phyloP scores from a whole-genome alignment of 108 stramenopile genomes.

The Pseudonitzschia multiseries region DNA sequence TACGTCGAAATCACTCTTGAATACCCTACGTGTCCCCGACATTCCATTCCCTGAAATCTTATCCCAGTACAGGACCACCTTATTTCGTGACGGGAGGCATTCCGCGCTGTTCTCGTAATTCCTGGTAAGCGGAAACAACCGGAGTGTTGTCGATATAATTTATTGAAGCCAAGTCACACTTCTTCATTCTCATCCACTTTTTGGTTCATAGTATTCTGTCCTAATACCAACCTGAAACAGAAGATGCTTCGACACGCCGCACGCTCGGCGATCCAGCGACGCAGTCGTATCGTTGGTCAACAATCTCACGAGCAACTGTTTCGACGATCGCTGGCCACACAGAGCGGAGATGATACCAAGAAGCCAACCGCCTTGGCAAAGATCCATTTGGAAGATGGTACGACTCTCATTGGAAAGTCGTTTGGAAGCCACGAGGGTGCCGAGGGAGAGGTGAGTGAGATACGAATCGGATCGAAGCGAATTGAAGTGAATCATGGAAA shows the following conservation, averaged over 20 bases:
- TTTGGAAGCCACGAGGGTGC: constrained; percentile 78
- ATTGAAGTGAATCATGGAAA: background rate
- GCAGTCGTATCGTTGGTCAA: background rate
- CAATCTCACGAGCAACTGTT: background rate
- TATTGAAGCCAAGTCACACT: no score
- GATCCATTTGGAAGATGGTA: constrained; percentile 83
- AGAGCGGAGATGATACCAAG: constrained; percentile 68
- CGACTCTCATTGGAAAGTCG: constrained; percentile 62
- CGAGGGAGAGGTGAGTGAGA: constrained; percentile 77
- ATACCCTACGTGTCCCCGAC: no score
- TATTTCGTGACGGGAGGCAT: no score
- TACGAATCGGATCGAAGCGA: background rate
- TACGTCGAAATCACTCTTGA: no score
- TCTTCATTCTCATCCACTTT: no score
- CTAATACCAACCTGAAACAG: background rate
- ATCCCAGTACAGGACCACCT: no score
- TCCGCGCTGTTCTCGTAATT: no score
- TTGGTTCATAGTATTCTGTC: background rate
- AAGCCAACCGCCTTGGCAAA: constrained; percentile 72
- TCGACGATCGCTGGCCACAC: constrained; percentile 35
- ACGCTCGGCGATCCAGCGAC: constrained; percentile 5
- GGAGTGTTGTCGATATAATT: no score
- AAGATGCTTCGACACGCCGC: constrained; percentile 17
- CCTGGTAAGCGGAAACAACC: no score
- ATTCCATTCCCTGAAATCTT: no score